Conservation (phyloP, 176 grass and related monocot genomes). For the Triticum turgidum region DNA sequence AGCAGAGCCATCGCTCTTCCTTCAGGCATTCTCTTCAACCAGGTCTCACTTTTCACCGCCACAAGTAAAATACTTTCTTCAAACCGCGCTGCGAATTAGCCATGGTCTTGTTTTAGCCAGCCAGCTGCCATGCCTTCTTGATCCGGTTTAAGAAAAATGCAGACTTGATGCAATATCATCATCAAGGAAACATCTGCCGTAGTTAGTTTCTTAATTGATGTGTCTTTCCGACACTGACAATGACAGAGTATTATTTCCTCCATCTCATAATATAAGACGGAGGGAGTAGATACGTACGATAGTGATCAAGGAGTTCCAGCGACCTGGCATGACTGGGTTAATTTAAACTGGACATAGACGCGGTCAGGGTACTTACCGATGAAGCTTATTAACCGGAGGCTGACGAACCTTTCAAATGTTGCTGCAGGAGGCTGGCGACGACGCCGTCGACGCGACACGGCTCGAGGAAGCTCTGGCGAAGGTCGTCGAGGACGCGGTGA, state of each 20-base stretch:
- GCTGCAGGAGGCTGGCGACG: slow-evolving; percentile 33
- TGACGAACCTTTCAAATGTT: no score
- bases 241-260: no score
- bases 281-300: no score
- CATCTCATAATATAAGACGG: no score
- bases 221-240: no score
- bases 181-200: no score
- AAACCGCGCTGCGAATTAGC: not conserved
- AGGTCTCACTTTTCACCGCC: not conserved
- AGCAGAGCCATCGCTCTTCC: not conserved
- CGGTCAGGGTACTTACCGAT: slow-evolving; percentile 29
- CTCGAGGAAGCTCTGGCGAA: slow-evolving; percentile 67
- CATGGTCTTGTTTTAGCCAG: not conserved
- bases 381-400: not conserved
- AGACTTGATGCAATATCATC: no score
- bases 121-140: no score
- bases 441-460: slow-evolving; percentile 41
- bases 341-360: not conserved
- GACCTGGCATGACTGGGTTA: not conserved
- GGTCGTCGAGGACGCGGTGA: slow-evolving; percentile 41
- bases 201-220: no score
- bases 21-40: not conserved
- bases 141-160: no score
- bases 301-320: not conserved
- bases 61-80: not conserved